phyloP scores from a whole-genome alignment of 306 rosid species.

The Cicer bijugum region DNA sequence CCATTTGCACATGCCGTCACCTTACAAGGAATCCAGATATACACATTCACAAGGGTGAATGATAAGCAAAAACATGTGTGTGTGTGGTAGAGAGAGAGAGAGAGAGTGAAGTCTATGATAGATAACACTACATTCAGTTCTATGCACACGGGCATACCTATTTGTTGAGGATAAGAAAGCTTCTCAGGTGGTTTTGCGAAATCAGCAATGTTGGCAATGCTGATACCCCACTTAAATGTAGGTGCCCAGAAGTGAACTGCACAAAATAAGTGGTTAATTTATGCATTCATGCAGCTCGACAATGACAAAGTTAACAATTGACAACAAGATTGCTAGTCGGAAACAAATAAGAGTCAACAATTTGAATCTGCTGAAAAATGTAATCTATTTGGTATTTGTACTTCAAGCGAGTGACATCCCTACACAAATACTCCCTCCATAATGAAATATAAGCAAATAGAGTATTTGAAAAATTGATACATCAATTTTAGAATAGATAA shows the following conservation, averaged over 20 bases:
- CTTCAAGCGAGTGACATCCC: not conserved
- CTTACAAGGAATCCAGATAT: conserved; percentile 2
- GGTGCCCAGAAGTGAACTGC: conserved; percentile 99
- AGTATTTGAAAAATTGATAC: too few relatives aligned
- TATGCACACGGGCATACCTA: conserved; percentile 57
- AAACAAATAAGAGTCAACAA: conserved; percentile 26
- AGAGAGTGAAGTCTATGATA: not conserved
- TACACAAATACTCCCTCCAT: too few relatives aligned
- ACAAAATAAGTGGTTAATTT: conserved; percentile 31
- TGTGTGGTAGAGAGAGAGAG: not conserved
- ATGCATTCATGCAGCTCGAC: conserved; percentile 23
- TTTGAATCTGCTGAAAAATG: conserved; percentile 21
- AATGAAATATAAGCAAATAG: too few relatives aligned
- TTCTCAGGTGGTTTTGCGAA: conserved; percentile 90
- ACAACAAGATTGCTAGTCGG: conserved; percentile 23
- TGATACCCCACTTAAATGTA: conserved; percentile 98
- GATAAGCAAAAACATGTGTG: not conserved
- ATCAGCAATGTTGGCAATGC: conserved; percentile 93
- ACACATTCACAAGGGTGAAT: not conserved
- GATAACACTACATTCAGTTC: conserved; percentile 15
- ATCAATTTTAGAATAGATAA: too few relatives aligned
- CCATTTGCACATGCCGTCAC: not conserved
- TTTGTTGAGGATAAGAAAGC: conserved; percentile 91
- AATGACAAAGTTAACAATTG: conserved; percentile 21
- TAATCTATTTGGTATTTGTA: not conserved